phyloP scores from a whole-genome alignment of 768 basidiomycete genomes.

The Ramaria rubella region DNA sequence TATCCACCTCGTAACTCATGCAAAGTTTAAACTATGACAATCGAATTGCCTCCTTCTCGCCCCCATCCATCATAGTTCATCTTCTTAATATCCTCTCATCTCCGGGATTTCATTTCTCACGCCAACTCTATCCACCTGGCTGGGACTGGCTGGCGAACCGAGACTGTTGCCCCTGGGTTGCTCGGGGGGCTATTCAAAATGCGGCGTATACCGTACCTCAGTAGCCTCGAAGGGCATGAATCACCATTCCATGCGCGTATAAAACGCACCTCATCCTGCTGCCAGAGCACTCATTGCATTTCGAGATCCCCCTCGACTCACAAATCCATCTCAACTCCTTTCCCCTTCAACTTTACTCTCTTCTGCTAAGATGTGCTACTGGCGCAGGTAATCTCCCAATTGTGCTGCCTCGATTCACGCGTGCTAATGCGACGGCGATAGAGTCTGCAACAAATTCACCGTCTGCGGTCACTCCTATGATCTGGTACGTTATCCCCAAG shows the following conservation, averaged over 20 bases:
- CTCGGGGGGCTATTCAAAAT: conserved; percentile 1
- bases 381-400: conserved; percentile 52
- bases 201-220: conserved; percentile 7
- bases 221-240: conserved; percentile 3
- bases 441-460: conserved; percentile 59
- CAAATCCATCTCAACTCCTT: conserved; percentile 18
- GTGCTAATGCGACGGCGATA: conserved; percentile 21
- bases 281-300: no score
- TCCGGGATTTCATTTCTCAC: conserved; percentile 9
- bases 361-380: conserved; percentile 53
- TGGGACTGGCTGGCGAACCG: background rate
- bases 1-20: no score
- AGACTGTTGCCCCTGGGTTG: conserved; percentile 5
- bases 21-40: no score
- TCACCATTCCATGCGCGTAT: background rate
- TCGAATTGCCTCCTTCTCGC: no score
- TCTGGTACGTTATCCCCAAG: conserved; percentile 34
- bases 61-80: conserved; percentile 2
- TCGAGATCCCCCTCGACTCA: background rate
- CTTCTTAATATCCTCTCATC: background rate
- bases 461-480: conserved; percentile 49
- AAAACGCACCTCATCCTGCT: background rate
- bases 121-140: conserved; percentile 5
- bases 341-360: conserved; percentile 12
- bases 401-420: background rate